Evolutionary conservation across 129 eudicot genomes (phyloP).

Genomic region (Scalesia atractyloides): DNA sequence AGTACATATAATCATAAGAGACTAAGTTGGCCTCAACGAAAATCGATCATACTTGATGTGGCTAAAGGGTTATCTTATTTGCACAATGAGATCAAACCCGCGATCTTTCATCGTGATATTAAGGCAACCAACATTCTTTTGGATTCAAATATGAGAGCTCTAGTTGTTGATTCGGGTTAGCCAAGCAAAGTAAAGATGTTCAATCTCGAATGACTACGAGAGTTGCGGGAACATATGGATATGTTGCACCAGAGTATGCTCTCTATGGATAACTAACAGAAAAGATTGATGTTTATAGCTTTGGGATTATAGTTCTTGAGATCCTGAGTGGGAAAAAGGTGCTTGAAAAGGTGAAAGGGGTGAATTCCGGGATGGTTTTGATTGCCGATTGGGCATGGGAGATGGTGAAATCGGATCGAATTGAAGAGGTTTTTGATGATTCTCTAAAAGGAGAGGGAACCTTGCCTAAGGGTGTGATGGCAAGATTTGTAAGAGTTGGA

Average conservation of each 20-base stretch:
- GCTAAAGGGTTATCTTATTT: slow-evolving; percentile 79
- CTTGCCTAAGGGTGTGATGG: slow-evolving; percentile 60
- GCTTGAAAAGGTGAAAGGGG: slow-evolving; percentile 49
- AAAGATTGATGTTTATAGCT: slow-evolving; percentile 78
- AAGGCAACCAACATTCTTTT: slow-evolving; percentile 72
- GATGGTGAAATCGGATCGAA: slow-evolving; percentile 45
- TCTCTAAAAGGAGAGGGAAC: slow-evolving; percentile 47
- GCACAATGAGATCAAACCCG: slow-evolving; percentile 79
- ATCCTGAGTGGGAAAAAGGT: slow-evolving; percentile 71
- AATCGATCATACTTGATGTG: slow-evolving; percentile 68
- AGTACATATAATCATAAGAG: not conserved
- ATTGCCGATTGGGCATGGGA: slow-evolving; percentile 85
- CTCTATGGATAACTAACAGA: slow-evolving; percentile 82
- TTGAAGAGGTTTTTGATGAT: slow-evolving; percentile 43
- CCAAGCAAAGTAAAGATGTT: slow-evolving; percentile 68
- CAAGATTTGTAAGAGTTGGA: slow-evolving; percentile 67
- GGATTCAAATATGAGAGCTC: slow-evolving; percentile 71
- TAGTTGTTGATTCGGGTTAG: slow-evolving; percentile 84
- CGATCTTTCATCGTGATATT: slow-evolving; percentile 77
- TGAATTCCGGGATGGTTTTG: slow-evolving; percentile 38
- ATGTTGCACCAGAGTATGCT: slow-evolving; percentile 85
- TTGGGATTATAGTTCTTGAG: slow-evolving; percentile 73
- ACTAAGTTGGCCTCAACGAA: slow-evolving; percentile 70
- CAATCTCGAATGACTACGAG: slow-evolving; percentile 63
- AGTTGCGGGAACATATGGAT: slow-evolving; percentile 81